phyloP scores from a whole-genome alignment of 805 yeast species.

The Candida succiphila region DNA sequence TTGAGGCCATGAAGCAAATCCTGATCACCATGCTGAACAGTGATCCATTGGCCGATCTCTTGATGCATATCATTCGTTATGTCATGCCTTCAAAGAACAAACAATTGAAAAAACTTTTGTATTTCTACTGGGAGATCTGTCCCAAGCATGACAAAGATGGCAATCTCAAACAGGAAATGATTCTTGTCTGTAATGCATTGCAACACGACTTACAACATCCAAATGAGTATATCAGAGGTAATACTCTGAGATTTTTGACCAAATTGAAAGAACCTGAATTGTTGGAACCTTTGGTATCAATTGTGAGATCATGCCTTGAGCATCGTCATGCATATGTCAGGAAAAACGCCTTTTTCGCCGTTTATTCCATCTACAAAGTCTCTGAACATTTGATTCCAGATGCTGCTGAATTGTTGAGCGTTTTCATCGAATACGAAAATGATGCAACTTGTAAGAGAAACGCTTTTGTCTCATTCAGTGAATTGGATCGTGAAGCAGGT shows the following conservation, averaged over 20 bases:
- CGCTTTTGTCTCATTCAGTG: slow-evolving; percentile 82
- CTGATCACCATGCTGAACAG: slow-evolving; percentile 85
- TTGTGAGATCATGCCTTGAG: slow-evolving; percentile 82
- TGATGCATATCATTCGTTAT: slow-evolving; percentile 95
- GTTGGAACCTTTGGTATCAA: slow-evolving; percentile 90
- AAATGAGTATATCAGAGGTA: slow-evolving; percentile 93
- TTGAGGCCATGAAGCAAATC: slow-evolving; percentile 83
- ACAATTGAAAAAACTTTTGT: slow-evolving; percentile 82
- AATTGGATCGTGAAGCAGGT: slow-evolving; percentile 77
- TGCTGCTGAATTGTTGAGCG: slow-evolving; percentile 76
- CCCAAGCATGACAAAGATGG: slow-evolving; percentile 85
- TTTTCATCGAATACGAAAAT: slow-evolving; percentile 69
- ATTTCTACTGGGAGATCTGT: slow-evolving; percentile 97
- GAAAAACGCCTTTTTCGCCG: slow-evolving; percentile 91
- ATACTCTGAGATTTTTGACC: slow-evolving; percentile 82
- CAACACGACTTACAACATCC: slow-evolving; percentile 98
- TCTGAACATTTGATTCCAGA: slow-evolving; percentile 89
- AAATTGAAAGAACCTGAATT: slow-evolving; percentile 90
- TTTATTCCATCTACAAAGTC: slow-evolving; percentile 70
- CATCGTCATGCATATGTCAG: slow-evolving; percentile 98
- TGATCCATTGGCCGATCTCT: slow-evolving; percentile 81
- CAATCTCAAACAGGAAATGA: slow-evolving; percentile 95
- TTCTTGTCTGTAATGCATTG: slow-evolving; percentile 94
- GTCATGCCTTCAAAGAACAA: slow-evolving; percentile 94
- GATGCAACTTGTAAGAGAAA: slow-evolving; percentile 94